Conservation (phyloP, 129 eudicot species). For the Dittrichia graveolens region DNA sequence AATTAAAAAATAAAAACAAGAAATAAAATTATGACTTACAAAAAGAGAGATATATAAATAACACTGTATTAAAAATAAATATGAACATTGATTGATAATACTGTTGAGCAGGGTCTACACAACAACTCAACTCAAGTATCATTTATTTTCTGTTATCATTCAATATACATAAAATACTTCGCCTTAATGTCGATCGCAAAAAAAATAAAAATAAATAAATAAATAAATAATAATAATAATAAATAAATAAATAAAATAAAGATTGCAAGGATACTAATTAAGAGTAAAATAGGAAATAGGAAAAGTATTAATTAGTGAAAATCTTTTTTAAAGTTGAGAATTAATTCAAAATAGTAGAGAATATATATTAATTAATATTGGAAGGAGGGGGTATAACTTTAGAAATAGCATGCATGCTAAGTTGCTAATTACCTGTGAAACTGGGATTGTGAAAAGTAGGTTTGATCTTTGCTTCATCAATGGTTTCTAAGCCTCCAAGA, state of each 20-base stretch:
- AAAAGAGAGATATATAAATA: neutral
- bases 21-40: neutral
- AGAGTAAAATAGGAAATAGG: too few species aligned
- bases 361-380: too few species aligned
- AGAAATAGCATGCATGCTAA: conserved; percentile 10
- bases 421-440: conserved; percentile 36
- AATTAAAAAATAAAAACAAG: neutral
- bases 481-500: conserved; percentile 53
- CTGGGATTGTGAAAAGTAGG: conserved; percentile 27
- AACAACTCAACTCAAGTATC: conserved; percentile 1
- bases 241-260: too few species aligned
- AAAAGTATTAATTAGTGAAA: too few species aligned
- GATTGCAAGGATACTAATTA: too few species aligned
- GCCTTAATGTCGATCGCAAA: too few species aligned
- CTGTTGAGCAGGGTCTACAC: conserved; percentile 1
- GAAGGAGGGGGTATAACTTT: neutral
- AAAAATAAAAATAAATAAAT: too few species aligned
- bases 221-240: too few species aligned
- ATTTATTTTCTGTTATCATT: neutral
- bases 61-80: neutral
- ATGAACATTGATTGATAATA: neutral
- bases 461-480: conserved; percentile 60
- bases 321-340: too few species aligned
- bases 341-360: too few species aligned
- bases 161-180: neutral